Conservation (phyloP, 768 basidiomycete genomes). For the Tubosaeta sp. region DNA sequence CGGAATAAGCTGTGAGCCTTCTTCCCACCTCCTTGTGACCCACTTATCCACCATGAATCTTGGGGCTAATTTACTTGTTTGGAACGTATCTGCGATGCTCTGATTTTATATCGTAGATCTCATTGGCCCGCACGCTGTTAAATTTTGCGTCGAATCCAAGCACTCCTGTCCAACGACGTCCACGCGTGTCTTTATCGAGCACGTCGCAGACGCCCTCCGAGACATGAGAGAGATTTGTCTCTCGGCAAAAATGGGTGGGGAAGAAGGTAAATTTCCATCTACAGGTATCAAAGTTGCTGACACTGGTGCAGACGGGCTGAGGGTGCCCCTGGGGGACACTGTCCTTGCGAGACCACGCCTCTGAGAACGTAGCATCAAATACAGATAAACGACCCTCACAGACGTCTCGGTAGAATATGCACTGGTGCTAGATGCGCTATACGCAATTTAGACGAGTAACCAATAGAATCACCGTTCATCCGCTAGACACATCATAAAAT, state of each 20-base stretch:
- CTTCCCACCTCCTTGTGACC: not conserved
- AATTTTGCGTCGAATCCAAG: slow-evolving; percentile 95
- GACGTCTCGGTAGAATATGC: not conserved
- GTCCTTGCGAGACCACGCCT: slow-evolving; percentile 16
- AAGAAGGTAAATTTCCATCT: slow-evolving; percentile 5
- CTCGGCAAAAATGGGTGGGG: not conserved
- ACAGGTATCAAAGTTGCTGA: not conserved
- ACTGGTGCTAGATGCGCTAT: not conserved
- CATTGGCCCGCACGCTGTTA: slow-evolving; percentile 70
- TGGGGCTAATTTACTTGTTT: not conserved
- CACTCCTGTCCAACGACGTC: slow-evolving; percentile 64
- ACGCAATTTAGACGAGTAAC: not conserved
- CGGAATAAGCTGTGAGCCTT: slow-evolving; percentile 83
- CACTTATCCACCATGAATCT: not conserved
- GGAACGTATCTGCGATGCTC: not conserved
- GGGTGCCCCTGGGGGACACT: not conserved
- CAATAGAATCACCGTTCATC: slow-evolving; percentile 9
- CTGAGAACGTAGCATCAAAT: slow-evolving; percentile 1
- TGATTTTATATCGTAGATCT: slow-evolving; percentile 51
- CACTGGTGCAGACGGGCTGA: not conserved
- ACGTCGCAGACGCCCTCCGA: slow-evolving; percentile 55
- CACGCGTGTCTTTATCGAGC: slow-evolving; percentile 60
- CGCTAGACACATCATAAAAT: not conserved
- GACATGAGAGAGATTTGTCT: slow-evolving; percentile 64
- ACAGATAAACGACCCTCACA: not conserved